Base-by-base conservation (phyloP, 2,329 filamentous ascomycete species). In the Neophaeococcomyces aloes region DNA sequence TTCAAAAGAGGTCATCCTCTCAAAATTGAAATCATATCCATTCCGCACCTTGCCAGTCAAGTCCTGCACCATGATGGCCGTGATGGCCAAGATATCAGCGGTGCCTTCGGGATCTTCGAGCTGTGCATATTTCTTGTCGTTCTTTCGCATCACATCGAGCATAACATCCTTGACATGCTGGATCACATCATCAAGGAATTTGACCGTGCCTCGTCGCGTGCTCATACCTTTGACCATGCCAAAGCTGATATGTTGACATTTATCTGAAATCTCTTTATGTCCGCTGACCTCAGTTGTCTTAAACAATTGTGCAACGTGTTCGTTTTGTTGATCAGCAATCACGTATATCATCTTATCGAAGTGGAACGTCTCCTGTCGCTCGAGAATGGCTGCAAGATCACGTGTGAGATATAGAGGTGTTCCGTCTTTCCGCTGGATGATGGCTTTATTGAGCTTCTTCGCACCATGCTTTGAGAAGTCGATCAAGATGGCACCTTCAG, bases 121-220 rank as follows among this genome's bases (percentile, higher is more conserved):
- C 65, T 95, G 87, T 45, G 78, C 68, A 65, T 96, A 98, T 71
- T 98, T 98, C 59, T 75, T 72, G 56, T 83, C 74, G 63, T 96
- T 96, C 69, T 82, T 83, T 65, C 71, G 78, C 91, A 98, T 98
- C 40, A 93, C 86, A 49, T 94, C 86, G 71, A 96, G 89, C 91
- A 98, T 98, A 66, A 88, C 86, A 44, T 95, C 89, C 57, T 78
- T 81, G 6, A 93, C 86, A 55, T 88, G 83, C 31, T 75, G 72
- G 45, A 88, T 70, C 54, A 87, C 86, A 54, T 84, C 80, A 56
- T 81, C 71, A 50, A 78, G 61, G 67, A 85, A 86, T 63, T 83
- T 83, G 55, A 86, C 83, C 0, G 81, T 86, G 48, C 76, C 76
- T 60, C 78, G 79, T 51, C 76, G 69, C 7, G 76, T 79, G 52